Evolutionary conservation across 805 yeast species (phyloP).

Genomic region (Metschnikowia cubensis): DNA sequence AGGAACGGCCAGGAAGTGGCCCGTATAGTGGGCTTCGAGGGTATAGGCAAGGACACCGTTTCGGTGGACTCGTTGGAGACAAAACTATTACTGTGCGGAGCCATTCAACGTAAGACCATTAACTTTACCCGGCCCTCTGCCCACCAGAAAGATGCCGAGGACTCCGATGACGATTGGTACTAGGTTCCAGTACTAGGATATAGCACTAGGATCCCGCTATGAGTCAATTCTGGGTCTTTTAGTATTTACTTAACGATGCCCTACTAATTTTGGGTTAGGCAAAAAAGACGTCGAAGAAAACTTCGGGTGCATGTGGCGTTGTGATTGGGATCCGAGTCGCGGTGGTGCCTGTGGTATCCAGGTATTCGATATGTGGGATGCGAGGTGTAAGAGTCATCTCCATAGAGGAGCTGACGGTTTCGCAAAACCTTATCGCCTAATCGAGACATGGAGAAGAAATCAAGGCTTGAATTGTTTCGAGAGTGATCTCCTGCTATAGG

Average conservation of each 20-base stretch:
- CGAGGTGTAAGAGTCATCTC: not conserved
- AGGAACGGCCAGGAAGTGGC: slow-evolving; percentile 54
- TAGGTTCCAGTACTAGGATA: not conserved
- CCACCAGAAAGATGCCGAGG: slow-evolving; percentile 24
- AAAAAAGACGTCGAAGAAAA: not conserved
- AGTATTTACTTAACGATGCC: too few species aligned
- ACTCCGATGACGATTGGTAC: slow-evolving; percentile 23
- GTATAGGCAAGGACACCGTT: slow-evolving; percentile 48
- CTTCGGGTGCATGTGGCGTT: not conserved
- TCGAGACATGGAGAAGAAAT: not conserved
- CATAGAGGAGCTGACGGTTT: not conserved
- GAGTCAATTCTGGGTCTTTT: too few species aligned
- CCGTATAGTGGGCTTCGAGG: slow-evolving; percentile 67
- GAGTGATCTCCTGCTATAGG: not conserved
- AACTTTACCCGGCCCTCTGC: slow-evolving; percentile 20
- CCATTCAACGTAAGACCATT: slow-evolving; percentile 32
- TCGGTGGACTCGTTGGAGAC: slow-evolving; percentile 46
- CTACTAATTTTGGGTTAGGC: not conserved
- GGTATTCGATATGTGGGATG: not conserved
- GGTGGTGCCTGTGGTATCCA: not conserved
- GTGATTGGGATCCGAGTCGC: not conserved
- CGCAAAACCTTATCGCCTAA: slow-evolving; percentile 4
- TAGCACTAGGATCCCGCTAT: not conserved
- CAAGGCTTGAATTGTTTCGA: not conserved
- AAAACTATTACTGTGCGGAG: slow-evolving; percentile 19